These are phyloP conservation scores for Yueomyces sp. DNA, from an alignment of 1,139 yeast species.

Conservation along the genomic window DNA sequence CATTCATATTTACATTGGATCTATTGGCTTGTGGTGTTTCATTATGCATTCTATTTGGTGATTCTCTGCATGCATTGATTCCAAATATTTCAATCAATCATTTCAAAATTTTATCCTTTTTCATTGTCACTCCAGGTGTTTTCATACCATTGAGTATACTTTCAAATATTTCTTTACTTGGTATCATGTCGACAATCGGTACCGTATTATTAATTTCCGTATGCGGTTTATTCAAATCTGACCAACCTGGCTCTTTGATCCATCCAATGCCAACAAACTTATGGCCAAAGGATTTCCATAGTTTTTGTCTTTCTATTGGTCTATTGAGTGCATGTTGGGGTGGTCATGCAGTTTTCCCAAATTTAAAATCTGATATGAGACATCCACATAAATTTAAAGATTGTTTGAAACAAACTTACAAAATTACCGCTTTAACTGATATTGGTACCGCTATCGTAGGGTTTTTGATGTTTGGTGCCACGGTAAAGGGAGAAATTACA, in stretches of 20 bases:
- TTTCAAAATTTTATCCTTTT: slow-evolving; percentile 48
- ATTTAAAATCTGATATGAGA: slow-evolving; percentile 69
- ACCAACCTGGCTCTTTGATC: slow-evolving; percentile 56
- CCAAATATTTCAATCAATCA: slow-evolving; percentile 35
- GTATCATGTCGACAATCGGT: slow-evolving; percentile 57
- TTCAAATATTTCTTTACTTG: slow-evolving; percentile 61
- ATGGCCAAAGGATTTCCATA: slow-evolving; percentile 39
- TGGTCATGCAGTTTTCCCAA: slow-evolving; percentile 81
- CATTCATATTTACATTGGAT: slow-evolving; percentile 63
- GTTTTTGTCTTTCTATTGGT: slow-evolving; percentile 53
- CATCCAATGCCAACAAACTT: slow-evolving; percentile 37
- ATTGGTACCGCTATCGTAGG: slow-evolving; percentile 69
- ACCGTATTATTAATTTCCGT: slow-evolving; percentile 45
- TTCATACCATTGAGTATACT: slow-evolving; percentile 63
- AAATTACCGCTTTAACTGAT: slow-evolving; percentile 62
- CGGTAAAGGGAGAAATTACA: slow-evolving; percentile 72
- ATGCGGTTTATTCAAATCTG: slow-evolving; percentile 47
- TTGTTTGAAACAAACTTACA: slow-evolving; percentile 44
- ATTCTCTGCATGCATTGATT: slow-evolving; percentile 58
- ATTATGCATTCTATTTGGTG: slow-evolving; percentile 69
- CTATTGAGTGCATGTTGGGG: slow-evolving; percentile 84
- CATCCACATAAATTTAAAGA: slow-evolving; percentile 45
- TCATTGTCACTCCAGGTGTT: slow-evolving; percentile 48
- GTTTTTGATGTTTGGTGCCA: slow-evolving; percentile 73
- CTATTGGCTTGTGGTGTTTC: slow-evolving; percentile 70